Conservation (phyloP, 768 basidiomycete genomes). For the Rhizopogon roseolus region DNA sequence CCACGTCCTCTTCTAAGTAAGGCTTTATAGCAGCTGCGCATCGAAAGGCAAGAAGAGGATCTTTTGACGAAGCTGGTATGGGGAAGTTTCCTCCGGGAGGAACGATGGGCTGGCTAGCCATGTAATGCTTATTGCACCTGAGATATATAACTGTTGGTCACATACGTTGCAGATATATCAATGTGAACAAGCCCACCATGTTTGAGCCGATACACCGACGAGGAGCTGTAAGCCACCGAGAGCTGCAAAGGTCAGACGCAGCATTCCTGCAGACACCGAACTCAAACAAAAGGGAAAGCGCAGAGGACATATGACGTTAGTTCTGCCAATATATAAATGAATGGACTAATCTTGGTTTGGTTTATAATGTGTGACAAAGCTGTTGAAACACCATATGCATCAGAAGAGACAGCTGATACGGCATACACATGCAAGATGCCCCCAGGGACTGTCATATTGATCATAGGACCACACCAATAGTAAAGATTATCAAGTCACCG, state of each 20-base stretch:
- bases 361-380: no score
- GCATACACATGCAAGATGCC: no score
- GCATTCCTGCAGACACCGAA: slow-evolving; percentile 1
- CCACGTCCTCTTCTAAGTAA: slow-evolving; percentile 51
- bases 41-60: slow-evolving; percentile 50
- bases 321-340: no score
- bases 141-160: background rate
- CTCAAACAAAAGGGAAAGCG: no score
- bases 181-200: slow-evolving; percentile 17
- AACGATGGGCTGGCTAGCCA: slow-evolving; percentile 33
- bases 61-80: slow-evolving; percentile 28
- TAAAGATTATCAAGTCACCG: no score
- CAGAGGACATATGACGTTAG: no score
- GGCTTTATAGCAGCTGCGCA: slow-evolving; percentile 57
- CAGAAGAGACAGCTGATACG: no score
- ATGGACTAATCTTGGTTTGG: no score
- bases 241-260: slow-evolving; percentile 4
- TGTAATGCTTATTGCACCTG: slow-evolving; percentile 59
- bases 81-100: slow-evolving; percentile 50
- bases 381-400: no score
- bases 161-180: background rate
- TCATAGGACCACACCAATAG: no score
- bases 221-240: slow-evolving; percentile 11
- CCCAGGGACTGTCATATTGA: no score
- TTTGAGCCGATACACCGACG: slow-evolving; percentile 17